Evolutionary conservation across 1,139 yeast species (phyloP).

Genomic region (Debaryomyces nepalensis): DNA sequence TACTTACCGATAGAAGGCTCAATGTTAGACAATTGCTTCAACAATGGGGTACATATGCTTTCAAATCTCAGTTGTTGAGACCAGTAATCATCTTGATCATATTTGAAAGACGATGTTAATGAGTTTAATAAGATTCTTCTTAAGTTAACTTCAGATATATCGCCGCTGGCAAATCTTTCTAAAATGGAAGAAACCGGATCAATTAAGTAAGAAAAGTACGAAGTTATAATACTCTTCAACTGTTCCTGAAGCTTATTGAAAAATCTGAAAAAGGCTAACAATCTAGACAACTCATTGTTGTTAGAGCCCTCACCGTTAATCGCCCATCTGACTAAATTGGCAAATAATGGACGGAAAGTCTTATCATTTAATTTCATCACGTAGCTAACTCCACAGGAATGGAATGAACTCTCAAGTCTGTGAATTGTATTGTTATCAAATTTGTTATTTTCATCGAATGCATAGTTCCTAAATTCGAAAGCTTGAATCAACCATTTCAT

Average conservation of each 20-base stretch:
- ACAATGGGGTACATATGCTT: slow-evolving; percentile 61
- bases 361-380: slow-evolving; percentile 94
- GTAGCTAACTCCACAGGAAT: slow-evolving; percentile 71
- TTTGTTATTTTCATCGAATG: slow-evolving; percentile 34
- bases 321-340: slow-evolving; percentile 91
- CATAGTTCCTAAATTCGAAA: slow-evolving; percentile 66
- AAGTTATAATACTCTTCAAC: slow-evolving; percentile 83
- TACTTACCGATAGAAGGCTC: slow-evolving; percentile 76
- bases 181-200: slow-evolving; percentile 70
- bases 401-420: slow-evolving; percentile 78
- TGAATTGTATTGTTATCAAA: slow-evolving; percentile 77
- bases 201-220: slow-evolving; percentile 82
- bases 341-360: slow-evolving; percentile 90
- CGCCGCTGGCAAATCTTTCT: slow-evolving; percentile 46
- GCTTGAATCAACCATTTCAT: slow-evolving; percentile 72
- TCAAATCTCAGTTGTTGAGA: slow-evolving; percentile 85
- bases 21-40: slow-evolving; percentile 66
- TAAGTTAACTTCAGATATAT: slow-evolving; percentile 55
- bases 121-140: slow-evolving; percentile 76
- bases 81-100: slow-evolving; percentile 95
- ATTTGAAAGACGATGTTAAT: slow-evolving; percentile 76
- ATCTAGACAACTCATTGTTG: slow-evolving; percentile 56
- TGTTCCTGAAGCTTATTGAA: slow-evolving; percentile 83
- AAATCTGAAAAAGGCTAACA: slow-evolving; percentile 81
- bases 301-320: slow-evolving; percentile 75